phyloP scores from a whole-genome alignment of 179 eudicot genomes.

The Patellifolia procumbens region DNA sequence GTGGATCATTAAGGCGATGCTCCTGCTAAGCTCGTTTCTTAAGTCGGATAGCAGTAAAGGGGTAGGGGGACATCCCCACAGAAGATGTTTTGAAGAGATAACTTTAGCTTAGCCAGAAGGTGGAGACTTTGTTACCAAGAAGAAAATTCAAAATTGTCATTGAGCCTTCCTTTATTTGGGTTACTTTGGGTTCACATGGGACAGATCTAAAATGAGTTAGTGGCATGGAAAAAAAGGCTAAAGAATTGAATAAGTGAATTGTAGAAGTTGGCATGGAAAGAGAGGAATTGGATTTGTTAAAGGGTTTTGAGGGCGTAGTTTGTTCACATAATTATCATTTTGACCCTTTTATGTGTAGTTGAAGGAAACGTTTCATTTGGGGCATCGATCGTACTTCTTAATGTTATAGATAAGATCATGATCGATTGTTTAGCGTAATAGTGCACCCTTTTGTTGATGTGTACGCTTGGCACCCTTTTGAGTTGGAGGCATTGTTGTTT shows the following conservation, averaged over 20 bases:
- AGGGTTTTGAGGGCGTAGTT: neutral
- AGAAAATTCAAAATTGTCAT: neutral
- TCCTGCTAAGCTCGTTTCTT: slow-evolving; percentile 1
- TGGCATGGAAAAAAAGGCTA: neutral
- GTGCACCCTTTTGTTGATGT: neutral
- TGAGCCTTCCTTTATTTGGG: neutral
- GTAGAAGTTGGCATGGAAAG: neutral
- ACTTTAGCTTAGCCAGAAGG: neutral
- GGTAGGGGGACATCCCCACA: neutral
- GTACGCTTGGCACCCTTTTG: neutral
- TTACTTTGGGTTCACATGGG: neutral
- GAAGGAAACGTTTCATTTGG: neutral
- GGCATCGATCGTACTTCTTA: neutral
- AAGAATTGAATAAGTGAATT: neutral
- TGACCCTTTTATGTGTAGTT: neutral
- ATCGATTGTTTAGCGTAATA: neutral
- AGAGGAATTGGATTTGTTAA: neutral
- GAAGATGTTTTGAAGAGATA: neutral
- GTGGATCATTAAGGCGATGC: neutral
- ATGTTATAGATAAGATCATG: neutral
- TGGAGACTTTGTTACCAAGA: neutral
- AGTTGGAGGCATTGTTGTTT: neutral
- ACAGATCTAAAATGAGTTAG: neutral
- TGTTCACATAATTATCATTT: neutral
- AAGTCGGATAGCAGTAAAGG: neutral